phyloP scores from a whole-genome alignment of 2,329 filamentous ascomycete genomes.

The Colletotrichum sp. region DNA sequence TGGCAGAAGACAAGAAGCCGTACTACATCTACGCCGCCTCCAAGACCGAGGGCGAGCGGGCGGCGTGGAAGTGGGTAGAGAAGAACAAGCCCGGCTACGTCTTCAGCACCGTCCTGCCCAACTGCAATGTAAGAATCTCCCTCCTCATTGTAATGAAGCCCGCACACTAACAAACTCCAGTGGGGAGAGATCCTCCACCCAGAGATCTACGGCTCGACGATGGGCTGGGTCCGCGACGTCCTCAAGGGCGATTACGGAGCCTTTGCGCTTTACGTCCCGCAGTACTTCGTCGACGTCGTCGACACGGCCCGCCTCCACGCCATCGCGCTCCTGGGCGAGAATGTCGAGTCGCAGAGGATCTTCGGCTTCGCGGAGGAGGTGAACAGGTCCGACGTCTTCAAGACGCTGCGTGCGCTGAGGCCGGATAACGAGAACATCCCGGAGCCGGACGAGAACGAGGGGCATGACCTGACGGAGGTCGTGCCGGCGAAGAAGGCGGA shows the following conservation, averaged over 20 bases:
- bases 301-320: conserved; percentile 59
- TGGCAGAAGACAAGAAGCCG: conserved; percentile 30
- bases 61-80: conserved; percentile 41
- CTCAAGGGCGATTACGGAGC: neutral
- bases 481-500: conserved; percentile 9
- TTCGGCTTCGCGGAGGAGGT: conserved; percentile 52
- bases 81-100: conserved; percentile 36
- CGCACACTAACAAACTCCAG: neutral
- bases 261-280: neutral
- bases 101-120: conserved; percentile 33
- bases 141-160: neutral
- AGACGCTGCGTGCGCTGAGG: neutral
- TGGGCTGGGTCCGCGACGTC: conserved; percentile 7
- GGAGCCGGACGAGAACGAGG: neutral
- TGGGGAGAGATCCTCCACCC: conserved; percentile 19
- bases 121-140: conserved; percentile 23
- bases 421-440: conserved; percentile 20
- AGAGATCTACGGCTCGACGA: conserved; percentile 20
- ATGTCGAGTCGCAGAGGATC: conserved; percentile 53
- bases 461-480: conserved; percentile 11
- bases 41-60: conserved; percentile 42
- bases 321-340: conserved; percentile 50
- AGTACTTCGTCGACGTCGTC: conserved; percentile 49
- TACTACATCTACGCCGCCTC: conserved; percentile 39
- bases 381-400: conserved; percentile 10